Conservation (phyloP, 2,329 filamentous ascomycete genomes). For the Pseudofabraea citricarpa region DNA sequence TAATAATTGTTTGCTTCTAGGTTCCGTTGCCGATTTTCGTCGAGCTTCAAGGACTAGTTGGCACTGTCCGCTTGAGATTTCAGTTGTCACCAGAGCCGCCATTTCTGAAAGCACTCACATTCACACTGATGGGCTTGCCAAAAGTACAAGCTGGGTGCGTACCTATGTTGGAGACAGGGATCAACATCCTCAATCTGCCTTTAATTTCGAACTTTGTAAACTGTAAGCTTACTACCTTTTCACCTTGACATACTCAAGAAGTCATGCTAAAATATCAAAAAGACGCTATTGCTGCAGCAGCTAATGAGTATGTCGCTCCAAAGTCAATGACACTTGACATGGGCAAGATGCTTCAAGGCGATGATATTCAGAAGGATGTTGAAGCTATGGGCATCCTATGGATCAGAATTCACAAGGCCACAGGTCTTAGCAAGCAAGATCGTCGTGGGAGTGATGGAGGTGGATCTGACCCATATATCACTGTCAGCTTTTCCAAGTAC, state of each 20-base stretch:
- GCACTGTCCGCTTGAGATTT: slow-evolving; percentile 76
- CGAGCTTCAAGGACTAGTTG: slow-evolving; percentile 85
- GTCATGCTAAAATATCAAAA: slow-evolving; percentile 1
- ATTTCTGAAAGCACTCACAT: slow-evolving; percentile 85
- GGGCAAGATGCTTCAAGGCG: slow-evolving; percentile 83
- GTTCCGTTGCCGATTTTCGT: slow-evolving; percentile 43
- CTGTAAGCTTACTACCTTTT: no score
- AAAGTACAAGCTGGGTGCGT: slow-evolving; percentile 86
- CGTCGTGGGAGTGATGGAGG: slow-evolving; percentile 74
- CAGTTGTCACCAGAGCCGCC: slow-evolving; percentile 87
- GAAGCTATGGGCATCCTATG: slow-evolving; percentile 85
- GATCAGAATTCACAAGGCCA: slow-evolving; percentile 84
- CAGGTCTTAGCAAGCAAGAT: slow-evolving; percentile 89
- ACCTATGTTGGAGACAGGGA: slow-evolving; percentile 85
- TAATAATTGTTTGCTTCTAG: slow-evolving; percentile 3
- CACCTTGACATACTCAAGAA: no score
- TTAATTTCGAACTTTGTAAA: slow-evolving; percentile 96
- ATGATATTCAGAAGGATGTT: slow-evolving; percentile 87
- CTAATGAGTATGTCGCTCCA: slow-evolving; percentile 87
- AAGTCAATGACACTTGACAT: slow-evolving; percentile 93
- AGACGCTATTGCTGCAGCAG: slow-evolving; percentile 55
- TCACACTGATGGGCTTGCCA: slow-evolving; percentile 90
- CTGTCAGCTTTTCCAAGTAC: slow-evolving; percentile 91
- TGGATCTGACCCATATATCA: slow-evolving; percentile 93
- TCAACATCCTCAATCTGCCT: slow-evolving; percentile 87